Base-by-base conservation (phyloP, 257 asterid species). In the Marsdenia floribunda region DNA sequence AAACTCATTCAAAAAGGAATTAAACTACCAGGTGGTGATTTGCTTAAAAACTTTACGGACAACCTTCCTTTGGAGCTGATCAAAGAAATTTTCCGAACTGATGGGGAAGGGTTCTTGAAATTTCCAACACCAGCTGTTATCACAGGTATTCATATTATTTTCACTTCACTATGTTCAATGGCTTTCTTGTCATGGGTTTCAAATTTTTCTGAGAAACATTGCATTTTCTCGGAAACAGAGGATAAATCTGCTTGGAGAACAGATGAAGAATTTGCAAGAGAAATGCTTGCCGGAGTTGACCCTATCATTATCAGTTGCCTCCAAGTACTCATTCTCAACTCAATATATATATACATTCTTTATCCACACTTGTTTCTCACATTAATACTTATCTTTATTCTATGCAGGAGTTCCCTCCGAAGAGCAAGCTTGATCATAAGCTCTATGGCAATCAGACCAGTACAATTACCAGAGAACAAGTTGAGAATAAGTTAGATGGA, bases 271-370 rank as follows among this genome's bases (percentile, higher is more conserved):
- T 92, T 90, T 75, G 90, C 87, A 60, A 86, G 95, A 83, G 95
- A 91, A 82, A 88, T 85, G 95, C 83, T 91, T 68, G 97, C 95
- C n/a, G 97, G 96, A 76, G 52, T 83, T 65, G 84, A 88, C 83
- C 96, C 97, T 52, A 84, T 90, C 73, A 79, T 84, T 26, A 83
- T 91, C 77, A 75, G 88, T 54, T 78, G 89, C 29, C 96, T 91
- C 81, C 82, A 88, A 73, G 97, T 91, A 88, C 24, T 52, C 35
- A 50, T 24, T 12, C 54, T 52, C 8, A 15, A 14, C n/a, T 52
- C 57, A 37, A 12, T 22, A 14, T 44, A 7, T 44, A 44, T 44
- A 44, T 44, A 44, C 10, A 44, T 21, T 13, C 16, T 9, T 24
- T 53, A 40, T 22, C 33, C 29, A 19, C 54, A 49, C 18, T 71